A percentile compares a stretch with the other conserved stretches of the same genome.
These are phyloP conservation scores for Rosa hybrid DNA, from an alignment of 331 rosid species.

Conservation along the genomic window DNA sequence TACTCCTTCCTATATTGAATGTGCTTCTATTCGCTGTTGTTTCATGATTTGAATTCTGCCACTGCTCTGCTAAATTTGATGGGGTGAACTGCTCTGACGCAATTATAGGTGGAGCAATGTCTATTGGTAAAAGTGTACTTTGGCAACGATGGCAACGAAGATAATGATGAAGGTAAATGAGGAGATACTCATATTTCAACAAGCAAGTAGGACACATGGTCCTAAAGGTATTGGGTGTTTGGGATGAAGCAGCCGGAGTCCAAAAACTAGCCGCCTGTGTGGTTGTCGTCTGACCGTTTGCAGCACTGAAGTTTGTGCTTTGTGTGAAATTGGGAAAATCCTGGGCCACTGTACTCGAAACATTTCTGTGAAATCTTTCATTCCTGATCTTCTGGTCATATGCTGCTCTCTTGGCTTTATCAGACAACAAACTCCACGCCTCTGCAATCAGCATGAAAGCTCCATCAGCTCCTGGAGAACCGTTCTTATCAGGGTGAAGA, in stretches of 20 bases:
- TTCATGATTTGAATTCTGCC: slow-evolving; percentile 20
- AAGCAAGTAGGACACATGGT: slow-evolving; percentile 39
- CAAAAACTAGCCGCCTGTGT: slow-evolving; percentile 25
- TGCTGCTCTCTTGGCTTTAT: slow-evolving; percentile 29
- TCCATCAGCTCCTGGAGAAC: slow-evolving; percentile 42
- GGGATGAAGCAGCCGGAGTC: slow-evolving; percentile 21
- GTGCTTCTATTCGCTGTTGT: slow-evolving; percentile 13
- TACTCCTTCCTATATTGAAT: slow-evolving; percentile 12
- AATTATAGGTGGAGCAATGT: too few species aligned
- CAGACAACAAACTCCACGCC: slow-evolving; percentile 47
- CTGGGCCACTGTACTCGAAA: slow-evolving; percentile 6
- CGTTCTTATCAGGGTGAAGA: slow-evolving; percentile 50
- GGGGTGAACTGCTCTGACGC: background rate
- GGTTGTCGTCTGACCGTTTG: slow-evolving; percentile 26
- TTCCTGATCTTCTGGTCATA: slow-evolving; percentile 35
- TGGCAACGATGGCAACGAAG: slow-evolving; percentile 42
- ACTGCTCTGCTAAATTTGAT: slow-evolving; percentile 30
- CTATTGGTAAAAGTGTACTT: slow-evolving; percentile 20
- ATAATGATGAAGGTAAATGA: slow-evolving; percentile 38
- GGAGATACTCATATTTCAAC: slow-evolving; percentile 42
- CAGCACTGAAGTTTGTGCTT: slow-evolving; percentile 13
- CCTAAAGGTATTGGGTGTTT: slow-evolving; percentile 38
- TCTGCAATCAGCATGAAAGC: slow-evolving; percentile 42
- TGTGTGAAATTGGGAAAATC: slow-evolving; percentile 31
- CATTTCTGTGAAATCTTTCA: slow-evolving; percentile 12